phyloP scores from a whole-genome alignment of 495 filamentous ascomycete genomes.

The Platismatia glauca region DNA sequence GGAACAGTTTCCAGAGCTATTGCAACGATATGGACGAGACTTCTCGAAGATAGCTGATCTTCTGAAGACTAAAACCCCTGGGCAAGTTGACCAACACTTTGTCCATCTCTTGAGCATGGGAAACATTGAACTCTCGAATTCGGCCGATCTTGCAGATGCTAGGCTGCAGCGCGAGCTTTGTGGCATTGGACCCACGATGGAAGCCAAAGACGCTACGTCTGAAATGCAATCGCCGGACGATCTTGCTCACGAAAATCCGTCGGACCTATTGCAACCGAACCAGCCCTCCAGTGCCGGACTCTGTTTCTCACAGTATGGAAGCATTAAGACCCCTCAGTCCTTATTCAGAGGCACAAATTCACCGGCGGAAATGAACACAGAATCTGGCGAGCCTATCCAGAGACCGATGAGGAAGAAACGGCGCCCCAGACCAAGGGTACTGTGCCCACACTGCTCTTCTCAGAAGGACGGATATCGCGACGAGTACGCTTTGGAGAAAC shows the following conservation, averaged over 20 bases:
- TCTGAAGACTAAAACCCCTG: slow-evolving; percentile 10
- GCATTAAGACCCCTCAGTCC: background rate
- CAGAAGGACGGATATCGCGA: background rate
- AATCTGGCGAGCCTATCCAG: background rate
- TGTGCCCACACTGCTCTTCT: background rate
- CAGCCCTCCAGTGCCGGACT: background rate
- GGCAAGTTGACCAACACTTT: slow-evolving; percentile 10
- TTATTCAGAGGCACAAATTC: background rate
- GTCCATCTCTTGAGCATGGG: background rate
- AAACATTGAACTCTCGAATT: background rate
- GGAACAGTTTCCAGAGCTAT: slow-evolving; percentile 5
- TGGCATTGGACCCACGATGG: background rate
- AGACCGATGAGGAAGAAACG: background rate
- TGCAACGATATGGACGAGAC: slow-evolving; percentile 9
- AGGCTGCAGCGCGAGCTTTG: background rate
- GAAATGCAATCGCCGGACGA: background rate
- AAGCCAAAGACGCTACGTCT: background rate
- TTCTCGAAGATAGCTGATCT: slow-evolving; percentile 6
- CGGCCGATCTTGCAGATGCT: background rate
- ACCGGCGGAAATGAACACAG: background rate
- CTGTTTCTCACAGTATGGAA: background rate
- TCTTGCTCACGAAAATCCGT: background rate
- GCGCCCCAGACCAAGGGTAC: background rate
- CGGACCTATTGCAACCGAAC: background rate
- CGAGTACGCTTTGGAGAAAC: slow-evolving; percentile 12